Evolutionary conservation across 805 yeast species (phyloP).

Genomic region (Yueomyces sp.): DNA sequence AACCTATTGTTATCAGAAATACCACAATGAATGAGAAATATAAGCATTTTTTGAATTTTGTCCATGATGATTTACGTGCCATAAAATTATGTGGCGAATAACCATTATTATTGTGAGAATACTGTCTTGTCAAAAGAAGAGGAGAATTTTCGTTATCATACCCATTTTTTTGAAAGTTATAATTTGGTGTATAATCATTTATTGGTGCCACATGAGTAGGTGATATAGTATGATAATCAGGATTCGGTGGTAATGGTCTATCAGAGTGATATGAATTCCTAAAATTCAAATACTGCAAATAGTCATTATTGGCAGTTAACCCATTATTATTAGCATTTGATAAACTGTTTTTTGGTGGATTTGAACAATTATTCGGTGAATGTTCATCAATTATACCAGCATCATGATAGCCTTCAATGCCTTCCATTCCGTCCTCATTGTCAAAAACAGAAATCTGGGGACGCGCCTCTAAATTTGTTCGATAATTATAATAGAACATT

Average conservation of each 20-base stretch:
- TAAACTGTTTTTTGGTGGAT: background rate
- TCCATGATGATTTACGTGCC: constrained; percentile 21
- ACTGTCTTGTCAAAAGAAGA: constrained; percentile 8
- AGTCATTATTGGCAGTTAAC: constrained; percentile 2
- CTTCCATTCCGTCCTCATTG: constrained; percentile 12
- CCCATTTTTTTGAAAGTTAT: background rate
- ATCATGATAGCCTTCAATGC: constrained; percentile 3
- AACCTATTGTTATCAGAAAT: constrained; percentile 54
- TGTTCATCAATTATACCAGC: constrained; percentile 1
- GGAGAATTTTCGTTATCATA: constrained; percentile 11
- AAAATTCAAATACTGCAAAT: background rate
- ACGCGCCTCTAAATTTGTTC: constrained; percentile 18
- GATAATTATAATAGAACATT: constrained; percentile 23
- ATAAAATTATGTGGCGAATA: constrained; percentile 39
- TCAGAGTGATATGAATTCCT: background rate
- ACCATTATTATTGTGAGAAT: background rate
- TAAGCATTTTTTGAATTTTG: constrained; percentile 23
- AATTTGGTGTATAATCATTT: background rate
- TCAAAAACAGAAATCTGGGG: constrained; percentile 23
- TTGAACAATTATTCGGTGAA: background rate
- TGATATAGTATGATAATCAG: background rate
- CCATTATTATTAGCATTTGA: background rate
- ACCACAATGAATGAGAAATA: constrained; percentile 26
- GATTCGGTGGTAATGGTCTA: background rate
- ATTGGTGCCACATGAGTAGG: background rate